Evolutionary conservation across 345 rosid genomes (phyloP).

Genomic region (Murraya paniculata): DNA sequence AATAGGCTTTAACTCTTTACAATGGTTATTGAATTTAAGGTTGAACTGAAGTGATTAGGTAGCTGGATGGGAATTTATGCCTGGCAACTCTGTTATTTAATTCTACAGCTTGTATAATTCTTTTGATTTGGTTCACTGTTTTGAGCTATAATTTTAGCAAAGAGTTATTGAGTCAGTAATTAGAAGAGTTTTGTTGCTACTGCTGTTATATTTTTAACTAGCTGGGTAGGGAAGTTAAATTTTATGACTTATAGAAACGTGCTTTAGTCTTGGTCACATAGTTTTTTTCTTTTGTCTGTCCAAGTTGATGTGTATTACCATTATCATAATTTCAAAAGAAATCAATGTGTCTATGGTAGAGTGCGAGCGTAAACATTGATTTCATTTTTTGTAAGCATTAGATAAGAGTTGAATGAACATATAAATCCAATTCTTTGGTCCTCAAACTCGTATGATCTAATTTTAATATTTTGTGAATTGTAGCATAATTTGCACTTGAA

Average conservation of each 20-base stretch:
- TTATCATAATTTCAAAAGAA: neutral
- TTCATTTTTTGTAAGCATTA: neutral
- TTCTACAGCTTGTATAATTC: neutral
- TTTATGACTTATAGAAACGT: neutral
- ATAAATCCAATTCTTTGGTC: neutral
- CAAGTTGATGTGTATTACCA: neutral
- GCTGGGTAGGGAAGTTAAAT: neutral
- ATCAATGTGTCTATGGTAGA: neutral
- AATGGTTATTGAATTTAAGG: neutral
- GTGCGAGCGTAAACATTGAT: neutral
- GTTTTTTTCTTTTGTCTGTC: too few relatives aligned
- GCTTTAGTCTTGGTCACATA: neutral
- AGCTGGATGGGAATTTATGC: neutral
- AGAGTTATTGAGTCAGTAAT: neutral
- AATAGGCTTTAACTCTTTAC: neutral
- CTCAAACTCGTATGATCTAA: neutral
- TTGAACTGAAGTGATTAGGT: neutral
- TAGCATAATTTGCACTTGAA: conserved; percentile 11
- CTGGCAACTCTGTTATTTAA: neutral
- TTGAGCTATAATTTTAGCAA: neutral
- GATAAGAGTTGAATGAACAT: neutral
- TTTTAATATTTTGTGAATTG: conserved; percentile 1
- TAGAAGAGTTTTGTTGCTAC: neutral
- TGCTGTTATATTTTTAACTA: neutral
- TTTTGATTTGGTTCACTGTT: neutral